Evolutionary conservation across 1,139 yeast species (phyloP), one percentile per base, ranked within the genome.

Genomic region (Debaryomycetaceae sp.): DNA sequence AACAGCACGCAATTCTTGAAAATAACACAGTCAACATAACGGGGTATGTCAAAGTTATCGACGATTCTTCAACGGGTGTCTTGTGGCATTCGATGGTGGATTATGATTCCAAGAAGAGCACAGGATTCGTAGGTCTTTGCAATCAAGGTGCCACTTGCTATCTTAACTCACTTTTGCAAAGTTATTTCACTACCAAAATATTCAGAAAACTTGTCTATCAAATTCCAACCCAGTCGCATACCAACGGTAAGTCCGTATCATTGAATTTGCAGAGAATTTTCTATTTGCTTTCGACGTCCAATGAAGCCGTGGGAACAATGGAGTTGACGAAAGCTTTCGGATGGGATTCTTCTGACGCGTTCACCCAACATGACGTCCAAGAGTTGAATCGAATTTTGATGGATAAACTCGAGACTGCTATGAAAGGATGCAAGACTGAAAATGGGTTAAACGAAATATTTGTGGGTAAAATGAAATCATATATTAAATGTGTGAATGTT

Each of bases 111-210:
- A 90, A 90, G 60, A 78, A 81, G 56, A 81, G 74, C 42, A 88
- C 99, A 0, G 97, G 98, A 0, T 90, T 76, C 60, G 96, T 91
- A 6, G 99, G 99, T 1, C 80, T 93, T 53, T 86, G 83, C 54
- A 93, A 93, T 61, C 99, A 93, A 66, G 99, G 99, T 49, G 99
- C 99, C 4, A 93, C 99, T 0, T 93, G 99, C 63, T 93, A 93
- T 63, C 78, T 93, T 59, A 93, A 93, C 62, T 91, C 98, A 1
- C 73, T 93, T 47, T 68, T 93, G 45, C 99, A 93, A 62, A 87
- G 97, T 22, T 87, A 95, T 57, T 93, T 77, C 62, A 88, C 90
- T 58, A 93, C 99, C 1, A 84, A 83, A 52, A 71, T 75, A 34
- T 93, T 93, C 66, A 78, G 98, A 52, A 81, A 83, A 57, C 78